phyloP scores from a whole-genome alignment of 2,329 filamentous ascomycete species.

The Onygenales sp. region DNA sequence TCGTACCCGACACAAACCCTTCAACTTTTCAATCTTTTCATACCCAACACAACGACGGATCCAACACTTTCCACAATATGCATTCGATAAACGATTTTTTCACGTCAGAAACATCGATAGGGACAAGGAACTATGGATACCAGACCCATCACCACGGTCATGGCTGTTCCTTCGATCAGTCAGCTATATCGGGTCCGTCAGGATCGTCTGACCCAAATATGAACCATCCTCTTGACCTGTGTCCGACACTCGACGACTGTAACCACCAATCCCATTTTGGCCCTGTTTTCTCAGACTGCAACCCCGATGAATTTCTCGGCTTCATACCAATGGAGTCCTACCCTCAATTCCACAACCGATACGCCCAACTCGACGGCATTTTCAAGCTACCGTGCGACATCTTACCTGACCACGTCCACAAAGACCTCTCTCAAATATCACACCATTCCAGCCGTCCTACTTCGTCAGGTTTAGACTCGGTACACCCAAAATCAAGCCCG shows the following conservation, averaged over 20 bases:
- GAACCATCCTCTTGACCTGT: conserved; percentile 28
- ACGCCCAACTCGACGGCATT: conserved; percentile 20
- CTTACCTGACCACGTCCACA: conserved; percentile 15
- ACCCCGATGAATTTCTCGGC: conserved; percentile 16
- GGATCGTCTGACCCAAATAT: conserved; percentile 7
- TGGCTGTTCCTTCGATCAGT: not conserved
- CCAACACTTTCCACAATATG: not conserved
- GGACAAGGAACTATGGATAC: conserved; percentile 3
- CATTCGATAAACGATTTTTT: conserved; percentile 11
- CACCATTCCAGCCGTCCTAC: not conserved
- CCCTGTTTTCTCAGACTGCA: conserved; percentile 1
- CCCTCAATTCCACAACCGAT: conserved; percentile 23
- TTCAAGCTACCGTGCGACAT: conserved; percentile 18
- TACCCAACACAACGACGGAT: conserved; percentile 5
- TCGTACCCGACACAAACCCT: conserved; percentile 17
- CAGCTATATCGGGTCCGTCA: not conserved
- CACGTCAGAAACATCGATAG: not conserved
- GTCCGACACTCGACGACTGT: conserved; percentile 17
- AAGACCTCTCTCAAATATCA: not conserved
- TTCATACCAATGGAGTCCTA: conserved; percentile 15
- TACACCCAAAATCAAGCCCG: conserved; percentile 14
- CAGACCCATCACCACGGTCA: conserved; percentile 7
- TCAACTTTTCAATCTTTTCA: conserved; percentile 13
- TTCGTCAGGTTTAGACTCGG: not conserved
- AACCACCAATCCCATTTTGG: conserved; percentile 4